A percentile compares a stretch with the other conserved stretches of the same genome.
These are phyloP conservation scores for Colletotrichum sp. DNA, from an alignment of 2,329 filamentous ascomycete species.

Conservation along the genomic window DNA sequence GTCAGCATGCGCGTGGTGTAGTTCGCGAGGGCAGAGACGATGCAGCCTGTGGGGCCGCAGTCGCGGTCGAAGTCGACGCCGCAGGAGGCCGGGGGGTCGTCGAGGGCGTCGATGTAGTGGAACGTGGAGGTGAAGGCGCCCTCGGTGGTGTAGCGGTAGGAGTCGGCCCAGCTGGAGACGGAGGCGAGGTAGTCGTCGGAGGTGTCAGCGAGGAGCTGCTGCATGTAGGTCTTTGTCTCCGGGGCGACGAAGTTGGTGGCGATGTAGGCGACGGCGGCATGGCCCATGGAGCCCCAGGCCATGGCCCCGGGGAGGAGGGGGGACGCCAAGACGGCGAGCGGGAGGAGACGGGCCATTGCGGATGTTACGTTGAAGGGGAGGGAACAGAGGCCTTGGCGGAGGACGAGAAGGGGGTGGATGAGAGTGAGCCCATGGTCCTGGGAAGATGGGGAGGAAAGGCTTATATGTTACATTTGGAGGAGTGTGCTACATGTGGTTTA, in stretches of 20 bases:
- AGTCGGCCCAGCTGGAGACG: slow-evolving; percentile 40
- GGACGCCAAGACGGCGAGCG: slow-evolving; percentile 25
- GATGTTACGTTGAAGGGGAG: background rate
- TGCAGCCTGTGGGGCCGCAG: slow-evolving; percentile 21
- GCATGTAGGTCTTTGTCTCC: slow-evolving; percentile 31
- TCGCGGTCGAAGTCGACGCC: slow-evolving; percentile 22
- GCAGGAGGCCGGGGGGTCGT: slow-evolving; percentile 19
- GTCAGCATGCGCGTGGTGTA: slow-evolving; percentile 38
- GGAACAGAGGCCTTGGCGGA: background rate
- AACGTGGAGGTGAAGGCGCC: slow-evolving; percentile 21
- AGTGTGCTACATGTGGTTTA: background rate
- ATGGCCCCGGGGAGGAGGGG: slow-evolving; percentile 9
- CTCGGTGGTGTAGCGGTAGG: slow-evolving; percentile 22
- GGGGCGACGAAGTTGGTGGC: slow-evolving; percentile 51
- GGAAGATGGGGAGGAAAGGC: background rate
- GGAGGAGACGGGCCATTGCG: slow-evolving; percentile 27
- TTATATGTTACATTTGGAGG: background rate
- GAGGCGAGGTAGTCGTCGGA: slow-evolving; percentile 50
- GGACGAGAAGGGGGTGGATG: background rate
- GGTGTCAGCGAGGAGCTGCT: slow-evolving; percentile 40
- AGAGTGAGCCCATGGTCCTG: background rate
- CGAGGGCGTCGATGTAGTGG: slow-evolving; percentile 22
- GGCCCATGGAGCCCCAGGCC: slow-evolving; percentile 51
- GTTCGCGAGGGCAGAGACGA: slow-evolving; percentile 21
- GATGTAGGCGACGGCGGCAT: slow-evolving; percentile 58